A percentile compares a stretch with the other conserved stretches of the same genome.
phyloP scores from a whole-genome alignment of 1,284 basidiomycete species.

The Cystobasidiaceae sp. region DNA sequence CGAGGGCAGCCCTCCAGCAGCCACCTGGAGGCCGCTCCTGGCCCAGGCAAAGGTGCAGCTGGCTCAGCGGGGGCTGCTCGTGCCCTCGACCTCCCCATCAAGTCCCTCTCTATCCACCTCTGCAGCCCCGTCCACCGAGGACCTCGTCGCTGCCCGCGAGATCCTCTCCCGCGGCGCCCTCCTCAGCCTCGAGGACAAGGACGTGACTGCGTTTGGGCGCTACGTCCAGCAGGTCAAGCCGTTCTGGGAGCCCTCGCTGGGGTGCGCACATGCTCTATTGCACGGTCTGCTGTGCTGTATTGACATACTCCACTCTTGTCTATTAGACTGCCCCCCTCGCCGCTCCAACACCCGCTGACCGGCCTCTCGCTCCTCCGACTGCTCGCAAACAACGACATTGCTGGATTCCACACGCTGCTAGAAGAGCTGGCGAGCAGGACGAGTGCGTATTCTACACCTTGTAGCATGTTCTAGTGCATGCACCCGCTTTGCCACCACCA shows the following conservation, averaged over 20 bases:
- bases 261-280: neutral
- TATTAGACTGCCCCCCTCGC: slow-evolving; percentile 65
- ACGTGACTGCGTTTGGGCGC: slow-evolving; percentile 87
- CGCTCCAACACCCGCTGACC: slow-evolving; percentile 78
- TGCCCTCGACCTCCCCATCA: slow-evolving; percentile 59
- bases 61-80: slow-evolving; percentile 66
- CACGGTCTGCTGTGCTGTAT: neutral
- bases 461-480: neutral
- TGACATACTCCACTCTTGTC: neutral
- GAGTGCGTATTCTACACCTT: neutral
- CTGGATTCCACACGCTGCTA: slow-evolving; percentile 97
- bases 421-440: slow-evolving; percentile 63
- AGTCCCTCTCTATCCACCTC: slow-evolving; percentile 52
- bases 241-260: slow-evolving; percentile 23
- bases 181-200: slow-evolving; percentile 79
- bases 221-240: slow-evolving; percentile 54
- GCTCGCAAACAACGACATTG: slow-evolving; percentile 91
- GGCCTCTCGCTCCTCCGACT: slow-evolving; percentile 91
- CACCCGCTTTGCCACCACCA: neutral
- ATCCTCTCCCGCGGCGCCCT: slow-evolving; percentile 94
- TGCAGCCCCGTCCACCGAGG: slow-evolving; percentile 42
- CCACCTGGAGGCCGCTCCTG: neutral
- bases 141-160: slow-evolving; percentile 58
- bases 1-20: neutral
- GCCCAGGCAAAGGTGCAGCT: slow-evolving; percentile 60